phyloP scores from a whole-genome alignment of 2,329 filamentous ascomycete genomes.

The Calonectria crousiana region DNA sequence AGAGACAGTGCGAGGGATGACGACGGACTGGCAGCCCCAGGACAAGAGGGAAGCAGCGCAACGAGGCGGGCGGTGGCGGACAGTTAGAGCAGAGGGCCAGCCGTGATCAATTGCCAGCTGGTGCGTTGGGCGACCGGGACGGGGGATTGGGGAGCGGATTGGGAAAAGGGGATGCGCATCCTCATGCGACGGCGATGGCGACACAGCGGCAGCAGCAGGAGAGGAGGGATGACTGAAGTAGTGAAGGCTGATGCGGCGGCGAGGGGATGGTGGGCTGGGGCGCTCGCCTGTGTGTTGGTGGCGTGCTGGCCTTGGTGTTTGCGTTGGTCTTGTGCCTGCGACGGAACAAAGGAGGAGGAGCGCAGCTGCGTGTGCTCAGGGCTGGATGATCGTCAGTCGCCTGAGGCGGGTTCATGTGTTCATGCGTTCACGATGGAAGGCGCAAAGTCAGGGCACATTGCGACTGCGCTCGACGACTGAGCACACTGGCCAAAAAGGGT shows the following conservation, averaged over 20 bases:
- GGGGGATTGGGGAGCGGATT: not conserved
- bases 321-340: not conserved
- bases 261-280: not conserved
- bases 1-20: slow-evolving; percentile 16
- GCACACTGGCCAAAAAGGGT: not conserved
- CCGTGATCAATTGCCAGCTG: not conserved
- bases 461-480: not conserved
- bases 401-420: not conserved
- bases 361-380: not conserved
- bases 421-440: not conserved
- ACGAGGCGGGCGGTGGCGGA: not conserved
- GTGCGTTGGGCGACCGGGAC: not conserved
- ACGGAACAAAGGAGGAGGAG: not conserved
- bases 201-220: not conserved
- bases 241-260: not conserved
- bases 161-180: not conserved
- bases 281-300: not conserved
- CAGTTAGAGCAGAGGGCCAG: not conserved
- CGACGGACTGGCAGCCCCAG: not conserved
- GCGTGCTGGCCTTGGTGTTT: not conserved
- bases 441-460: slow-evolving; percentile 6
- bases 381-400: not conserved
- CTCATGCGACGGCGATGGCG: not conserved
- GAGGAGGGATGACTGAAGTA: not conserved
- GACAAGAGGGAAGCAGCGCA: not conserved